These are phyloP conservation scores for Fusarium torulosum DNA, from an alignment of 2,329 filamentous ascomycete species.

Conservation along the genomic window DNA sequence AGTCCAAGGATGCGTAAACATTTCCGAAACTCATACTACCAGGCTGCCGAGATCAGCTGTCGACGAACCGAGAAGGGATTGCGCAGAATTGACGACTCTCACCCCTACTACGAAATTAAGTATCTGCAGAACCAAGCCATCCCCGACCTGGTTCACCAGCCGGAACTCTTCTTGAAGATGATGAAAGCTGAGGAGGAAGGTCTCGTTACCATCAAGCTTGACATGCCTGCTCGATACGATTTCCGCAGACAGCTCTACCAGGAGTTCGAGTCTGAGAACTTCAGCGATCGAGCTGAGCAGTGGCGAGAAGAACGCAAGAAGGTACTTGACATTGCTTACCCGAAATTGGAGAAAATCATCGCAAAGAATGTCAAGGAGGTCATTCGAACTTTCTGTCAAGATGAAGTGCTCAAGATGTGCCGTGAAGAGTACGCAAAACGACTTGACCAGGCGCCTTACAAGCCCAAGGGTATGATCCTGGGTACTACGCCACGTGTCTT, in stretches of 20 bases:
- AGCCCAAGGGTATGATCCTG: constrained; percentile 90
- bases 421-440: constrained; percentile 90
- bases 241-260: constrained; percentile 82
- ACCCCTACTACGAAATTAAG: constrained; percentile 98
- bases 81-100: constrained; percentile 91
- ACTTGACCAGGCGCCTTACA: constrained; percentile 95
- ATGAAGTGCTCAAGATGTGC: constrained; percentile 87
- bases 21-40: constrained; percentile 85
- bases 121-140: constrained; percentile 93
- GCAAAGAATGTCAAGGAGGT: constrained; percentile 95
- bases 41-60: constrained; percentile 86
- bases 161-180: constrained; percentile 96
- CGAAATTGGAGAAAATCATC: constrained; percentile 85
- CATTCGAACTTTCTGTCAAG: constrained; percentile 92
- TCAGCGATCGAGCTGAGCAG: constrained; percentile 91
- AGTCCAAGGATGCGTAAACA: constrained; percentile 92
- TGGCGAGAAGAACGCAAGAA: constrained; percentile 93
- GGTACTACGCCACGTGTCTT: constrained; percentile 91
- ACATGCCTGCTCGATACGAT: constrained; percentile 79
- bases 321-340: constrained; percentile 83
- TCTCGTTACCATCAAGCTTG: constrained; percentile 85
- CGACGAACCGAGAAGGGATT: constrained; percentile 93
- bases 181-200: constrained; percentile 96
- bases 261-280: constrained; percentile 94
- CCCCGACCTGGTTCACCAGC: constrained; percentile 81